phyloP scores from a whole-genome alignment of 129 eudicot genomes.

The Flaveria ramosissima region DNA sequence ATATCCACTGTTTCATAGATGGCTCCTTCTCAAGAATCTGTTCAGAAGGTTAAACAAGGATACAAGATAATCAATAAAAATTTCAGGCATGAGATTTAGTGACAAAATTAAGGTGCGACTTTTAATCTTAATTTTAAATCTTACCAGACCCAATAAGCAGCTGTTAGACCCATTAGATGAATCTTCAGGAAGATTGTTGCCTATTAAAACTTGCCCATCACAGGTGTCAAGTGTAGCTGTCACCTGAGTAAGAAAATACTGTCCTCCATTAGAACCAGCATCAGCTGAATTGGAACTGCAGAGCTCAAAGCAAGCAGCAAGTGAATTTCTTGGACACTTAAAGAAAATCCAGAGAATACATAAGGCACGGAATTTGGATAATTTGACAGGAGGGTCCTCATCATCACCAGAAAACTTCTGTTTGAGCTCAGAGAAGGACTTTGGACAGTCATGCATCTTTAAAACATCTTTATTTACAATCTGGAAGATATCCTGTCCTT shows the following conservation, averaged over 20 bases:
- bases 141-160: slow-evolving; percentile 82
- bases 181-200: slow-evolving; percentile 32
- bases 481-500: slow-evolving; percentile 65
- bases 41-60: slow-evolving; percentile 22
- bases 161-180: slow-evolving; percentile 39
- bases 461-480: slow-evolving; percentile 57
- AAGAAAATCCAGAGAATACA: slow-evolving; percentile 65
- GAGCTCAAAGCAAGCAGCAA: slow-evolving; percentile 82
- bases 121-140: slow-evolving; percentile 9
- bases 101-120: slow-evolving; percentile 3
- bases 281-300: slow-evolving; percentile 50
- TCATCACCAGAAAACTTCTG: slow-evolving; percentile 52
- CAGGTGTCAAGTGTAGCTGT: slow-evolving; percentile 43
- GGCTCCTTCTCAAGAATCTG: slow-evolving; percentile 74
- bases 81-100: neutral
- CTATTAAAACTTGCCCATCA: slow-evolving; percentile 36
- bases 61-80: slow-evolving; percentile 2
- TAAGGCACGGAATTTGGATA: slow-evolving; percentile 64
- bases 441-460: slow-evolving; percentile 49
- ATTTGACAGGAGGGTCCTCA: slow-evolving; percentile 42
- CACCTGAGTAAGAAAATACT: slow-evolving; percentile 69
- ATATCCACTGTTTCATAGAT: slow-evolving; percentile 66
- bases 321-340: slow-evolving; percentile 63
- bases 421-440: slow-evolving; percentile 48
- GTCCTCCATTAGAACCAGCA: slow-evolving; percentile 48